These are phyloP conservation scores for Phallus indusiatus DNA, from an alignment of 768 basidiomycete genomes.

Conservation along the genomic window DNA sequence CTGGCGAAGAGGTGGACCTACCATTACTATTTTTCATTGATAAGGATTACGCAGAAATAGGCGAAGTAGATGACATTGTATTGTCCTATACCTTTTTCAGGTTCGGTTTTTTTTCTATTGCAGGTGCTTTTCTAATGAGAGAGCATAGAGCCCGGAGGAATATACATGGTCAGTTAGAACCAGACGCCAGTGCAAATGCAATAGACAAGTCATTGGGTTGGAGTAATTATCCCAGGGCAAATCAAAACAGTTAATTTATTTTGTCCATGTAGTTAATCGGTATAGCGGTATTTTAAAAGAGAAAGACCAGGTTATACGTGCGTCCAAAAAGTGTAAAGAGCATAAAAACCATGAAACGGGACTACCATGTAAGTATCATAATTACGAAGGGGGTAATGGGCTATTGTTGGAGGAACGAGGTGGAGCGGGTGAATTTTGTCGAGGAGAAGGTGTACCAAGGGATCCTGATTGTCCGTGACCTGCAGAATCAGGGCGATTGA, in stretches of 20 bases:
- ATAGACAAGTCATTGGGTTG: slow-evolving; percentile 52
- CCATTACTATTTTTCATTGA: slow-evolving; percentile 98
- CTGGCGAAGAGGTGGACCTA: slow-evolving; percentile 96
- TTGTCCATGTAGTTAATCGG: slow-evolving; percentile 1
- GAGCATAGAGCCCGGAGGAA: slow-evolving; percentile 72
- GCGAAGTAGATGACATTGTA: slow-evolving; percentile 83
- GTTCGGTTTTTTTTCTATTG: slow-evolving; percentile 30
- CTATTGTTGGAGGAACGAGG: background rate
- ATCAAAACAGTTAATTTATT: background rate
- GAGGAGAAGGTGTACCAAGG: background rate
- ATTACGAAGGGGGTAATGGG: background rate
- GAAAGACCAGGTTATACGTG: background rate
- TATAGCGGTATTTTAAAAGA: background rate
- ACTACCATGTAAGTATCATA: background rate
- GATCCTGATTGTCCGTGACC: background rate
- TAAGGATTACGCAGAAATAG: slow-evolving; percentile 88
- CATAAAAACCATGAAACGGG: background rate
- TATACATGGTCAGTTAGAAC: slow-evolving; percentile 75
- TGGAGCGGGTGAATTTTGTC: slow-evolving; percentile 5
- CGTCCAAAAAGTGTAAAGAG: background rate
- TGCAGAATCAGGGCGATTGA: background rate
- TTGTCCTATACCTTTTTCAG: slow-evolving; percentile 97
- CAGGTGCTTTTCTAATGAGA: background rate
- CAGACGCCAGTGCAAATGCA: slow-evolving; percentile 75
- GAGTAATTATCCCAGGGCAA: slow-evolving; percentile 6